phyloP scores from a whole-genome alignment of 805 yeast genomes.

The Debaryomyces prosopidis region DNA sequence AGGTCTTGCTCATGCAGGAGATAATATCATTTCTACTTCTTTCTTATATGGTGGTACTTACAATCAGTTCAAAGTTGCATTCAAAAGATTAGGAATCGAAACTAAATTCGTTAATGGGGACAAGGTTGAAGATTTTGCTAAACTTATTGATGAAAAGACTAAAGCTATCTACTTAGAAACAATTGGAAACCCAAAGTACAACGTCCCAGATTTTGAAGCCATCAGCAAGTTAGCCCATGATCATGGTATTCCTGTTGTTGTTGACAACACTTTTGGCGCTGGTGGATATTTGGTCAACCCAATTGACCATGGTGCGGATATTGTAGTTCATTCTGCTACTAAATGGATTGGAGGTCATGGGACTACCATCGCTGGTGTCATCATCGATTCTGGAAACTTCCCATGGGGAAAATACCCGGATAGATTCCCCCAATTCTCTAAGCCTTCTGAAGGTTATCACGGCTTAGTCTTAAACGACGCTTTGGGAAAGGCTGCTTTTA shows the following conservation, averaged over 20 bases:
- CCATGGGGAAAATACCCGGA: slow-evolving; percentile 86
- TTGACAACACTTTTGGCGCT: slow-evolving; percentile 96
- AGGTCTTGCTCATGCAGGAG: slow-evolving; percentile 84
- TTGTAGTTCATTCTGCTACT: slow-evolving; percentile 91
- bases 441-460: slow-evolving; percentile 93
- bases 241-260: slow-evolving; percentile 86
- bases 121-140: slow-evolving; percentile 68
- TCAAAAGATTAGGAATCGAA: slow-evolving; percentile 86
- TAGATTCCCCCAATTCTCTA: slow-evolving; percentile 86
- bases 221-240: slow-evolving; percentile 77
- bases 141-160: slow-evolving; percentile 77
- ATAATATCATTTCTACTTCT: slow-evolving; percentile 84
- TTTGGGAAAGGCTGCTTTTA: slow-evolving; percentile 76
- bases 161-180: slow-evolving; percentile 88
- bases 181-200: slow-evolving; percentile 90
- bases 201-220: slow-evolving; percentile 86
- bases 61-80: slow-evolving; percentile 90
- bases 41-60: slow-evolving; percentile 94
- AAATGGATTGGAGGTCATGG: slow-evolving; percentile 99
- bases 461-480: slow-evolving; percentile 82
- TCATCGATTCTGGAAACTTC: slow-evolving; percentile 89
- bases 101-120: slow-evolving; percentile 86
- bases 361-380: slow-evolving; percentile 88
- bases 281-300: slow-evolving; percentile 90
- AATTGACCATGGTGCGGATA: slow-evolving; percentile 86